Percentiles rank a stretch among this genome's conserved stretches.
Evolutionary conservation across 371 early-diverging fungal species (phyloP).

Genomic region (Apophysomyces variabilis): DNA sequence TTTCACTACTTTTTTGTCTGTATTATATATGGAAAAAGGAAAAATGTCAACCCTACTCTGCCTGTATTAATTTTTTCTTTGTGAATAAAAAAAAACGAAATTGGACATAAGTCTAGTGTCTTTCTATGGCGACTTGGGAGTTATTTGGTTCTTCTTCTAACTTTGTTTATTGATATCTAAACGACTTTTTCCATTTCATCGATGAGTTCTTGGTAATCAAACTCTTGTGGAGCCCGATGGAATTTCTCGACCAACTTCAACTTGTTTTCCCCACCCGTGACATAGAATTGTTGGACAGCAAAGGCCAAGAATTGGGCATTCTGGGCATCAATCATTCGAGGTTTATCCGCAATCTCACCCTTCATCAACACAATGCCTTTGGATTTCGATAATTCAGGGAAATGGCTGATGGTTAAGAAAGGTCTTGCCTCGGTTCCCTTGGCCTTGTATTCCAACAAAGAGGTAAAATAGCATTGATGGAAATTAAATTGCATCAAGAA

Average conservation of each 20-base stretch:
- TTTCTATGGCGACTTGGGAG: too few relatives aligned
- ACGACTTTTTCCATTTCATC: constrained; percentile 65
- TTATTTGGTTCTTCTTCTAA: neutral
- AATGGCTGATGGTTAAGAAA: constrained; percentile 85
- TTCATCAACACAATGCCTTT: constrained; percentile 92
- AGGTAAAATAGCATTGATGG: constrained; percentile 86
- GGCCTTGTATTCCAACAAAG: constrained; percentile 90
- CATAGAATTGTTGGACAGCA: constrained; percentile 88
- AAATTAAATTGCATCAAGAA: constrained; percentile 84
- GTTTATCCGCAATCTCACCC: constrained; percentile 73
- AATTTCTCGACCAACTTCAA: constrained; percentile 75
- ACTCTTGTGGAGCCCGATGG: constrained; percentile 73
- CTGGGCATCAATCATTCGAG: constrained; percentile 62
- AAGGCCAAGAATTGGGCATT: constrained; percentile 87
- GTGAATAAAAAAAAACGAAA: too few relatives aligned
- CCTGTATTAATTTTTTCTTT: too few relatives aligned
- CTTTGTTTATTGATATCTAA: constrained; percentile 14
- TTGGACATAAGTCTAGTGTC: too few relatives aligned
- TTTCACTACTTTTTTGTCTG: neutral
- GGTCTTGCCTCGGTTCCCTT: constrained; percentile 81
- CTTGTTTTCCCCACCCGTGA: constrained; percentile 74
- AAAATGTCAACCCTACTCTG: neutral
- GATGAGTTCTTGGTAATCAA: constrained; percentile 80
- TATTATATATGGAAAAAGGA: neutral
- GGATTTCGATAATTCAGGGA: constrained; percentile 78